Percentiles rank a stretch among this genome's conserved stretches.
phyloP scores from a whole-genome alignment of 139 green algal genomes.

The Chlorokybus atmophyticus region DNA sequence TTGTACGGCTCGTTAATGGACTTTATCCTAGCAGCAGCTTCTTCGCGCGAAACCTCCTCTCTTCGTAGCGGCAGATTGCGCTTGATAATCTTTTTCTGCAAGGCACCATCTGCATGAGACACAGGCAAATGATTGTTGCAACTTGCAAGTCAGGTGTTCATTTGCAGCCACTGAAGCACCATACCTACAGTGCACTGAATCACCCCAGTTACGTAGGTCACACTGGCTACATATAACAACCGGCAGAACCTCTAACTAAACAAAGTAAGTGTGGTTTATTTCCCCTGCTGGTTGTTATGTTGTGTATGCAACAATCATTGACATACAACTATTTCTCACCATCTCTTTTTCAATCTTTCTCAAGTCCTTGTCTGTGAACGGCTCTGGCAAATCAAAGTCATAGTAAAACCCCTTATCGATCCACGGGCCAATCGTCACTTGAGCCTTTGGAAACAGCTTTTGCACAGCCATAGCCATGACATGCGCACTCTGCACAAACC shows the following conservation, averaged over 20 bases:
- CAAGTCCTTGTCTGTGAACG: constrained; percentile 75
- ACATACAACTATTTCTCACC: too few species aligned
- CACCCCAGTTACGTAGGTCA: background rate
- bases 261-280: too few species aligned
- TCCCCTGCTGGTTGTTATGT: too few species aligned
- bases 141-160: too few species aligned
- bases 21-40: constrained; percentile 68
- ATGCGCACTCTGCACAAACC: constrained; percentile 79
- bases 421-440: constrained; percentile 89
- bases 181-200: background rate
- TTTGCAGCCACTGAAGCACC: too few species aligned
- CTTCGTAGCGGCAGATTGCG: constrained; percentile 31
- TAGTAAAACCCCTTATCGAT: constrained; percentile 98
- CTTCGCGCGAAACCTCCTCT: constrained; percentile 43
- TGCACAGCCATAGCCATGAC: constrained; percentile 98
- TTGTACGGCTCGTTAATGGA: constrained; percentile 86
- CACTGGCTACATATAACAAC: background rate
- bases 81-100: constrained; percentile 32
- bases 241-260: background rate
- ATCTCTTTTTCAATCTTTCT: constrained; percentile 93
- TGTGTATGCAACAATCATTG: background rate
- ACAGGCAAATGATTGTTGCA: too few species aligned
- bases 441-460: constrained; percentile 64
- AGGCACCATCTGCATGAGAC: background rate
- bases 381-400: constrained; percentile 79